These are phyloP conservation scores for Hemileia vastatrix DNA, from an alignment of 1,284 basidiomycete genomes.

Conservation along the genomic window DNA sequence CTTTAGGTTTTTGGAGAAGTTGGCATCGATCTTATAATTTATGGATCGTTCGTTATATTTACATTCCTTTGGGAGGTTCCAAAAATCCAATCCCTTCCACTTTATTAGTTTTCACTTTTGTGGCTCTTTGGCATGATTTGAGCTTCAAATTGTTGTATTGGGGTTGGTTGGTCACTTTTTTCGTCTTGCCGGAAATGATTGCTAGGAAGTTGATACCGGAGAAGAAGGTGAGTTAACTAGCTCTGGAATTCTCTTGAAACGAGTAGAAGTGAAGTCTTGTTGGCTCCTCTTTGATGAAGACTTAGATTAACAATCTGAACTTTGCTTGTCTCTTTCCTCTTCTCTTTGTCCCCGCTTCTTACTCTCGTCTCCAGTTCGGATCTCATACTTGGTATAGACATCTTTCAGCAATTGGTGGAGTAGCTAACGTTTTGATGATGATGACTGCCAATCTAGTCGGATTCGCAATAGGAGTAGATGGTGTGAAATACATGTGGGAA, in stretches of 20 bases:
- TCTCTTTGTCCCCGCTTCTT: neutral
- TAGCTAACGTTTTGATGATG: conserved; percentile 79
- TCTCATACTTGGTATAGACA: conserved; percentile 70
- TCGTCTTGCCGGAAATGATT: conserved; percentile 78
- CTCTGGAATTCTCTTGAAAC: neutral
- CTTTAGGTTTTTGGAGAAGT: conserved; percentile 82
- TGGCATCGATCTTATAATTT: conserved; percentile 97
- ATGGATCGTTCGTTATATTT: conserved; percentile 93
- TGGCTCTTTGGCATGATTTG: conserved; percentile 94
- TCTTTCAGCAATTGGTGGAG: conserved; percentile 69
- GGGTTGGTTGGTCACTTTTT: conserved; percentile 90
- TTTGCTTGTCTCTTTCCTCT: conserved; percentile 10
- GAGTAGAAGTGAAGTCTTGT: too few species aligned
- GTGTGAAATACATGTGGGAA: conserved; percentile 59
- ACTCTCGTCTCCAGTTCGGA: conserved; percentile 54
- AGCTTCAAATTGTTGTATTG: conserved; percentile 77
- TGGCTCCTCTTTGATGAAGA: neutral
- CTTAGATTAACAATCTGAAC: neutral
- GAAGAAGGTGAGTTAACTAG: conserved; percentile 52
- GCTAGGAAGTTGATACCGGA: conserved; percentile 56
- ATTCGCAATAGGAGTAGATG: conserved; percentile 82
- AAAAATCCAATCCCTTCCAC: conserved; percentile 59
- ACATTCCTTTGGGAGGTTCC: conserved; percentile 77
- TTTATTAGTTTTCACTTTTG: conserved; percentile 82
- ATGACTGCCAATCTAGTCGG: conserved; percentile 87